Evolutionary conservation across 75 land plant genomes (phyloP).

Genomic region (Picea sitchensis): DNA sequence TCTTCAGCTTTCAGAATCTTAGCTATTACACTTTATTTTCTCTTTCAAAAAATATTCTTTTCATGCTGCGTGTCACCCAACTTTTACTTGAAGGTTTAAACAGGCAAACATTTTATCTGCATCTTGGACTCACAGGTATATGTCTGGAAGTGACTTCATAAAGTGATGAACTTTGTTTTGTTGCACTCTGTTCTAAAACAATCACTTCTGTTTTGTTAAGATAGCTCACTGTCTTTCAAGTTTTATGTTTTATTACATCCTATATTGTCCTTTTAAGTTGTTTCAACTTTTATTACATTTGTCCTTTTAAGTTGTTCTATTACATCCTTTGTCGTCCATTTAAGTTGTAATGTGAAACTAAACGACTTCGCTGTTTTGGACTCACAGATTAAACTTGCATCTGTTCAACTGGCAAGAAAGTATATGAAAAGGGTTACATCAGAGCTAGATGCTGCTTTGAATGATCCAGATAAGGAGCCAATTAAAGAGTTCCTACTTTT

Average conservation of each 20-base stretch:
- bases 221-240: background rate
- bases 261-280: background rate
- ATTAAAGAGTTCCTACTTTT: slow-evolving; percentile 80
- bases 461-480: slow-evolving; percentile 76
- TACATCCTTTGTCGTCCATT: background rate
- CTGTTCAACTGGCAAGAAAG: slow-evolving; percentile 88
- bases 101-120: background rate
- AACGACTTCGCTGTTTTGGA: background rate
- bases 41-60: background rate
- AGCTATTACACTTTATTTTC: background rate
- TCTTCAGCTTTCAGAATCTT: background rate
- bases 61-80: background rate
- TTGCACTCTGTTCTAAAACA: background rate
- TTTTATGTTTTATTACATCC: background rate
- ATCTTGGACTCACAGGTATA: background rate
- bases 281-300: background rate
- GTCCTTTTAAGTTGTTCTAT: background rate
- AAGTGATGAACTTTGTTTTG: background rate
- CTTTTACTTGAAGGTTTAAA: background rate
- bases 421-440: slow-evolving; percentile 95
- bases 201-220: background rate
- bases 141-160: background rate
- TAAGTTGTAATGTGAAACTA: background rate
- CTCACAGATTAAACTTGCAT: slow-evolving; percentile 85
- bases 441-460: slow-evolving; percentile 67